A percentile compares a stretch with the other conserved stretches of the same genome.
These are phyloP conservation scores for Nemania bipapillata DNA, from an alignment of 2,329 filamentous ascomycete species.

Conservation along the genomic window DNA sequence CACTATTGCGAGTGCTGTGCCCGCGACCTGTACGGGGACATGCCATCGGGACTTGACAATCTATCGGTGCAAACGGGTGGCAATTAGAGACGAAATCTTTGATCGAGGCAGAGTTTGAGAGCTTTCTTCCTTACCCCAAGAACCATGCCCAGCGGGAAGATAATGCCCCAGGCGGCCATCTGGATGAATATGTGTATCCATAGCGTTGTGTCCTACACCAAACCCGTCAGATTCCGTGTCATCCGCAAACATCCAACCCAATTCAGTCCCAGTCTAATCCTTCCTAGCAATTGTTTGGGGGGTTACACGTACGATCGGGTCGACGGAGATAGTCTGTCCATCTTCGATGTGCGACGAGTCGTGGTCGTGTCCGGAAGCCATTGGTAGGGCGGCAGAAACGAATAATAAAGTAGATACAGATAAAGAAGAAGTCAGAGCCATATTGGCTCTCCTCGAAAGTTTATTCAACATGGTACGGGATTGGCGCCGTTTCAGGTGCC, in stretches of 20 bases:
- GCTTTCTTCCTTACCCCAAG: conserved; percentile 73
- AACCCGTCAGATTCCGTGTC: conserved; percentile 50
- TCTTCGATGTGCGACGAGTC: conserved; percentile 69
- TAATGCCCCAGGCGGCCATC: conserved; percentile 85
- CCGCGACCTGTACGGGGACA: conserved; percentile 84
- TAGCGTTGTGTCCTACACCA: conserved; percentile 76
- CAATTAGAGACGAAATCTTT: conserved; percentile 26
- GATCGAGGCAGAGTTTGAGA: conserved; percentile 25
- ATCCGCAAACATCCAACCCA: conserved; percentile 20
- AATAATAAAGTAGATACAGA: conserved; percentile 40
- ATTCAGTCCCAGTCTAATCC: no score
- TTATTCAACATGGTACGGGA: conserved; percentile 35
- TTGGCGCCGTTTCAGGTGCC: conserved; percentile 25
- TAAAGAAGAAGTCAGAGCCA: conserved; percentile 34
- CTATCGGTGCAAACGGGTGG: conserved; percentile 56
- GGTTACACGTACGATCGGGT: conserved; percentile 72
- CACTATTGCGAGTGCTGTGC: conserved; percentile 77
- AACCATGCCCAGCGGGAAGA: conserved; percentile 96
- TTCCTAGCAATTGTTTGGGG: not conserved
- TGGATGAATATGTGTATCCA: conserved; percentile 95
- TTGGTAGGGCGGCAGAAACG: conserved; percentile 43
- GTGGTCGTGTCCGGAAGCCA: conserved; percentile 60
- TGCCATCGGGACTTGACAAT: conserved; percentile 93
- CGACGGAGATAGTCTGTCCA: conserved; percentile 74
- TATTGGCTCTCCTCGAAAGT: conserved; percentile 27